These are phyloP conservation scores for Penicillium antarcticum DNA, from an alignment of 495 filamentous ascomycete species.

Conservation along the genomic window DNA sequence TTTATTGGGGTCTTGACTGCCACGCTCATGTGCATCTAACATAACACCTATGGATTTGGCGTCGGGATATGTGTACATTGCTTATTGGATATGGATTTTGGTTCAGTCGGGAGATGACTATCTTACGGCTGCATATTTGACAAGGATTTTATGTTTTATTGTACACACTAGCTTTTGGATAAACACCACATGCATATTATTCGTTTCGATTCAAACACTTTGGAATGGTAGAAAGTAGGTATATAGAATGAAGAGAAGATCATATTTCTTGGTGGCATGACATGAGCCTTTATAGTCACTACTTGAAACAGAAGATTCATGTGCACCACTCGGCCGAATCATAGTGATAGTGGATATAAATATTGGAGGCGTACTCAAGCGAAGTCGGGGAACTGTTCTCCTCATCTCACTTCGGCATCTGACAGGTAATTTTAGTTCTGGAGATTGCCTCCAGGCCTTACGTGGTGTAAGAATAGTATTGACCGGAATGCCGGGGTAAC, in stretches of 20 bases:
- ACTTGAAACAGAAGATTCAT: too few relatives aligned
- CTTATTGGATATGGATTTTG: constrained; percentile 11
- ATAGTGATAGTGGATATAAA: background rate
- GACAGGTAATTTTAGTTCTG: background rate
- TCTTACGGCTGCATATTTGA: background rate
- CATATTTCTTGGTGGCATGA: too few relatives aligned
- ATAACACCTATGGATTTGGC: constrained; percentile 8
- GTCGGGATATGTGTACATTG: constrained; percentile 19
- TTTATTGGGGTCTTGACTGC: background rate
- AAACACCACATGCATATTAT: constrained; percentile 1
- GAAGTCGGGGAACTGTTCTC: background rate
- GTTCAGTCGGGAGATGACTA: constrained; percentile 2
- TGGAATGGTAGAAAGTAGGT: too few relatives aligned
- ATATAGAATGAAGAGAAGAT: too few relatives aligned
- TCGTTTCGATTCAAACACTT: too few relatives aligned
- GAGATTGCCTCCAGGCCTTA: background rate
- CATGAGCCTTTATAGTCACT: too few relatives aligned
- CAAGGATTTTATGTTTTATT: constrained; percentile 2
- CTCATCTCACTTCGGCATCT: background rate
- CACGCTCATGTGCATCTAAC: constrained; percentile 7
- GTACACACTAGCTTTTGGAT: constrained; percentile 7
- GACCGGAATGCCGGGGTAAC: background rate
- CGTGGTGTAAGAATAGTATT: background rate
- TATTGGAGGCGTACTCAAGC: background rate
- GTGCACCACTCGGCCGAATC: background rate